Base-by-base conservation (phyloP, 352 stramenopile genomes). In the Phytopythium kandeliae region DNA sequence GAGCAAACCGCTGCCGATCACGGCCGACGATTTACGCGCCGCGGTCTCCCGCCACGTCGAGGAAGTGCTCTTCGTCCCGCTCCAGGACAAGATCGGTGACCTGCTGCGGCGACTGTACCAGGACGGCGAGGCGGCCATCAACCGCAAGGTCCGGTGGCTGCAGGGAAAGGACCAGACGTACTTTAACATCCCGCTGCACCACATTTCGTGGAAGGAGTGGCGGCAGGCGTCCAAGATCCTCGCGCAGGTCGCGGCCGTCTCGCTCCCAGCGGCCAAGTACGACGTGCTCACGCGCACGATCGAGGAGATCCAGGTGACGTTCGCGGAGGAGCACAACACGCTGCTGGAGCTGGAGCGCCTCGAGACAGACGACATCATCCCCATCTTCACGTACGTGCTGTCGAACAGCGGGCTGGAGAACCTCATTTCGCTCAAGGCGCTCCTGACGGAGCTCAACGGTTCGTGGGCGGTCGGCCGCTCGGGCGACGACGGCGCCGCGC, bases 151-250 rank as follows among this genome's bases (percentile, higher is more conserved):
- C 10, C 69, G 81, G n/a, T 95, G 83, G 82, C 64, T 95, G 11
- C 85, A 93, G 61, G 83, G 85, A n/a, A 95, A 95, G 67, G 83
- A 95, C 52, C 85, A 95, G 33, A 87, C 80, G 51, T 93, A 92
- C 52, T 95, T 90, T 56, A 91, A 93, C 47, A 95, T 95, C 30
- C 82, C 85, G 2, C 28, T 86, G 51, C 65, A 90, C 25, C 82
- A 93, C 28, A 64, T 90, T 9, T 95, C 85, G 42, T 88, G 72
- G 71, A 92, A 89, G 24, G 81, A 93, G 49, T 95, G 85, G 85
- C 69, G 85, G 1, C 77, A 78, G 34, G 71, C 85, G 8, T 92
- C 77, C 2, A 67, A 77, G 37, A 72, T 91, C 38, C 63, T 95
- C 13, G 73, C 77, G 0, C 74, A 90, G 60, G 72, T 88, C 34